Evolutionary conservation across 164 flowering plant species (phyloP), one percentile per base, ranked within the genome.

Genomic region (Vitis amurensis): DNA sequence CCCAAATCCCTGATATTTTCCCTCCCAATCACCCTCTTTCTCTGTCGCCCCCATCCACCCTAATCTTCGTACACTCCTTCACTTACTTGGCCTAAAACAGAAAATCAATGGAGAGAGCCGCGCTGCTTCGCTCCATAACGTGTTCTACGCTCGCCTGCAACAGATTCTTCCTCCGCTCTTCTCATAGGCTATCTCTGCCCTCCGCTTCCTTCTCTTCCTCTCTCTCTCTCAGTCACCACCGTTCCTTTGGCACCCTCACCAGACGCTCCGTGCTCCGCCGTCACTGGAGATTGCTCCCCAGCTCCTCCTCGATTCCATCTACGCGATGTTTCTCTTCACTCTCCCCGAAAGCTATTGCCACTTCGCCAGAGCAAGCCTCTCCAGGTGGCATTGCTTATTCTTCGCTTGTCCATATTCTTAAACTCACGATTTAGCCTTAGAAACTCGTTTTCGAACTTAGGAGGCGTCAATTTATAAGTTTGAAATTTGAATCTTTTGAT

Each of bases 311-410:
- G 15, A 27, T 68, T 0, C 55, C 70, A 5, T 61, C 79, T 19
- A 58, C 74, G 13, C 68, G 79, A 16, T 67, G 57, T 17, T 86
- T 90, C 76, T 82, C 85, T 29, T 76, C 89, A 49, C 77, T 89
- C 68, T 68, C 96, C 12, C 72, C 87, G 12, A 80, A 81, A 52
- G 97, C 96, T 17, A 66, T 90, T 68, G 79, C 91, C 60, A 73
- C 90, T 23, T 80, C 88, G 17, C 76, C 86, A 27, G 27, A 83
- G 3, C 78, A 74, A 2, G n/a, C 81, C 15, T 71, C 86, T 53
- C 73, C 87, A 68, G 94, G 93, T 89, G 68, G 1, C 8, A 11
- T 1, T 27, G 3, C 8, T 10, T 61, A 14, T 10, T 55, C 44
- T 68, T 49, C 9, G 4, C 44, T 37, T 37, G 4, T 37, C 44